Evolutionary conservation across 495 filamentous ascomycete genomes (phyloP), one percentile per base, ranked within the genome.

Genomic region (Platismatia glauca): DNA sequence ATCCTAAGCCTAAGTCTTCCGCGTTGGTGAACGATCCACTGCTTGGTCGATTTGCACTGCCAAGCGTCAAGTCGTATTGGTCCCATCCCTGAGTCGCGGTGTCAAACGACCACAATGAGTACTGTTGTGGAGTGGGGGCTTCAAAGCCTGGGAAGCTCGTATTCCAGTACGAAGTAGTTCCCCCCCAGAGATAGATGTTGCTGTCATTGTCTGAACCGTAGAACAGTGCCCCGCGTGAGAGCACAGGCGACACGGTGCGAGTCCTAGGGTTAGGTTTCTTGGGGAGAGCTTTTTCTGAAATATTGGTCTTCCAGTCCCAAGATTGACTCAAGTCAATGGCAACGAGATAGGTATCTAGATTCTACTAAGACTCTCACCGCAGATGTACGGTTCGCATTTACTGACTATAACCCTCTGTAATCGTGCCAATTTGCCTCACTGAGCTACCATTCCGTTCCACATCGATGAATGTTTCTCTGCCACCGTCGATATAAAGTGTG

Each of bases 281-380:
- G 31, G 69, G 66, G 7, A 74, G 8, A 22, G 65, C 61, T 3
- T 12, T 69, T 35, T 74, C 69, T 2, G 74, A 74, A 33, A 75
- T 72, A 59, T 76, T 77, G 16, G 50, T 69, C 48, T 78, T 73
- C 76, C 75, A 78, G 59, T 79, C 69, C 76, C 74, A 79, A 11
- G 75, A 75, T 2, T 58, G 58, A 39, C 57, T 70, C 65, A 79
- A 60, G 37, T 76, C 69, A 20, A 78, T 65, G 12, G 58, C 58
- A 24, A 79, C 68, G 7, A 79, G 43, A 55, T 72, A 71, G 3
- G 70, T 70, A 62, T 78, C 77, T 78, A 58, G 16, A 0, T 27
- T 18, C 34, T 5, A 2, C 34, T 61, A 38, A 62, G 67, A 20
- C 20, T 20, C 16, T 20, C 1, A 8, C 16, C 9, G 13, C 1